Evolutionary conservation across 352 stramenopile species (phyloP).

Genomic region (Phytophthora hybrid): DNA sequence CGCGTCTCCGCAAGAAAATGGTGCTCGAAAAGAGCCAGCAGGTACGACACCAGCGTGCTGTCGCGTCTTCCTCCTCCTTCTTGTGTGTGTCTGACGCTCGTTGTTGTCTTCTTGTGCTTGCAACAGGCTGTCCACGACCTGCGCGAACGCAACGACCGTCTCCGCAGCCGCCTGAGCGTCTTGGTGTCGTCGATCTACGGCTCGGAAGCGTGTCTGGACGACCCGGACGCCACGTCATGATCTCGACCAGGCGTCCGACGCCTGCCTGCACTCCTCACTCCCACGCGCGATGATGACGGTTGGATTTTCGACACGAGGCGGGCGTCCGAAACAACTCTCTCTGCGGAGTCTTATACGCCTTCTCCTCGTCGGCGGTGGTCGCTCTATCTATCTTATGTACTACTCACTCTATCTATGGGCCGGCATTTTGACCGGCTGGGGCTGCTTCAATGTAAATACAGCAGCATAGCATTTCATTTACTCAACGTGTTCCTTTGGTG

Average conservation of each 20-base stretch:
- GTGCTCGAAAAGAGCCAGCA: conserved; percentile 82
- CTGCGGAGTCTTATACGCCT: neutral
- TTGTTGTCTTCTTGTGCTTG: conserved; percentile 15
- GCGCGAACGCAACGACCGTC: conserved; percentile 67
- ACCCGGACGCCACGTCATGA: conserved; percentile 41
- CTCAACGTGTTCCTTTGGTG: neutral
- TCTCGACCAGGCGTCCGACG: conserved; percentile 20
- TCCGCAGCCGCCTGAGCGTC: conserved; percentile 62
- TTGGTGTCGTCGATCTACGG: conserved; percentile 79
- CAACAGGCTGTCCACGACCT: conserved; percentile 67
- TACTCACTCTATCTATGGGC: conserved; percentile 42
- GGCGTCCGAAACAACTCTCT: neutral
- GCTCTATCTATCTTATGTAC: conserved; percentile 51
- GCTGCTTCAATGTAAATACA: conserved; percentile 51
- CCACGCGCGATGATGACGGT: conserved; percentile 10
- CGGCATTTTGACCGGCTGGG: conserved; percentile 38
- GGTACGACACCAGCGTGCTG: conserved; percentile 33
- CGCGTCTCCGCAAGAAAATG: conserved; percentile 82
- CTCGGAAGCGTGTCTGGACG: conserved; percentile 35
- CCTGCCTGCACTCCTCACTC: conserved; percentile 23
- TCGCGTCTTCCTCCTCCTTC: neutral
- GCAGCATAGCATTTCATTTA: conserved; percentile 30
- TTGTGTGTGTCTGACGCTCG: conserved; percentile 7
- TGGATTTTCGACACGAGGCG: conserved; percentile 23
- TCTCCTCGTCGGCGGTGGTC: conserved; percentile 19